A percentile compares a stretch with the other conserved stretches of the same genome.
phyloP scores from a whole-genome alignment of 495 filamentous ascomycete genomes.

The Penicillium coprophilum region DNA sequence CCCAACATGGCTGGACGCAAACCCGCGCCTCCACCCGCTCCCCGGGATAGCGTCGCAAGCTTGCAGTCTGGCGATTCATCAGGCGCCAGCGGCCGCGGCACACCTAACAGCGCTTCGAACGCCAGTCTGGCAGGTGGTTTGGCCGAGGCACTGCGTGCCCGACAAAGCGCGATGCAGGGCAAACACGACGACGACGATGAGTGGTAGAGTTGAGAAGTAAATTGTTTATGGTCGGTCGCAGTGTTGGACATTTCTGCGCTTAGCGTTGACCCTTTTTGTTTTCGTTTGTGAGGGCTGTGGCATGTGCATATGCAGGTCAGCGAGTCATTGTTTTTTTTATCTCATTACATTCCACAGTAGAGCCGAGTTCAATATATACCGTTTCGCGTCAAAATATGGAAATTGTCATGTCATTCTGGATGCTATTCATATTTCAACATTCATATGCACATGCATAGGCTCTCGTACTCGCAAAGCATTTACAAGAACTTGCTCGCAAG shows the following conservation, averaged over 20 bases:
- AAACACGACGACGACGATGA: constrained; percentile 70
- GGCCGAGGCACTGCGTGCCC: constrained; percentile 74
- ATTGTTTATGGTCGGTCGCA: constrained; percentile 18
- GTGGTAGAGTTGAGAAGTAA: constrained; percentile 40
- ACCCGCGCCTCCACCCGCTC: constrained; percentile 59
- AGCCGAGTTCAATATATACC: constrained; percentile 12
- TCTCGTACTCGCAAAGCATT: not conserved
- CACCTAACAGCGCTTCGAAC: constrained; percentile 65
- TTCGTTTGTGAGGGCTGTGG: constrained; percentile 9
- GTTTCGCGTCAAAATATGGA: constrained; percentile 7
- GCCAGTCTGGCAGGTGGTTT: constrained; percentile 77
- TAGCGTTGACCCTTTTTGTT: constrained; percentile 26
- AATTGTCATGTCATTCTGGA: constrained; percentile 11
- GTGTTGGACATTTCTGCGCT: constrained; percentile 27
- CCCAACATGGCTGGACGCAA: constrained; percentile 67
- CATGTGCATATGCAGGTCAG: constrained; percentile 7
- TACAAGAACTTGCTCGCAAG: constrained; percentile 58
- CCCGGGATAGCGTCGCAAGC: constrained; percentile 71
- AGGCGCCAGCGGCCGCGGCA: constrained; percentile 65
- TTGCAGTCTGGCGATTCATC: constrained; percentile 61
- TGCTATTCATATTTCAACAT: not conserved
- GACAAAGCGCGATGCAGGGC: constrained; percentile 68
- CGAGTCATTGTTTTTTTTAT: constrained; percentile 7
- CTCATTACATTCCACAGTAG: not conserved
- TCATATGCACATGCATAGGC: not conserved